Evolutionary conservation across 306 rosid genomes (phyloP).

Genomic region (Prinsepia uniflora): DNA sequence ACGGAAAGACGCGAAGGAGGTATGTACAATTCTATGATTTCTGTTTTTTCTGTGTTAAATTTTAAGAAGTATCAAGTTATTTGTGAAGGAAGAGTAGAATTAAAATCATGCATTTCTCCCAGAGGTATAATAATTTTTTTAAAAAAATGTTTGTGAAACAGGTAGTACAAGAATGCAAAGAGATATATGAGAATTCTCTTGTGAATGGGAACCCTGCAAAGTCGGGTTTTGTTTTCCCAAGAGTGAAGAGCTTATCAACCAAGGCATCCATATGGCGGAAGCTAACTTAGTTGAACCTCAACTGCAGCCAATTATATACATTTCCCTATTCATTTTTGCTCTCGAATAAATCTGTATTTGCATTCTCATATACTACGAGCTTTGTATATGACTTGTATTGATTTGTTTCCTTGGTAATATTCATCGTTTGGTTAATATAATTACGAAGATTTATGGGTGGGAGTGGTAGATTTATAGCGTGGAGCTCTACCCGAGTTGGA

Average conservation of each 20-base stretch:
- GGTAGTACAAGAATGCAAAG: slow-evolving; percentile 98
- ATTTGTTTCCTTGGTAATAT: too few species aligned
- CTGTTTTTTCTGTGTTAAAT: background rate
- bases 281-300: slow-evolving; percentile 45
- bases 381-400: too few species aligned
- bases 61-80: background rate
- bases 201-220: slow-evolving; percentile 73
- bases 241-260: slow-evolving; percentile 70
- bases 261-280: slow-evolving; percentile 82
- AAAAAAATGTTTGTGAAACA: slow-evolving; percentile 28
- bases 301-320: too few species aligned
- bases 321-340: too few species aligned
- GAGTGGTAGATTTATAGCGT: too few species aligned
- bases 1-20: slow-evolving; percentile 98
- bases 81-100: background rate
- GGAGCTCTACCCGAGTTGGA: too few species aligned
- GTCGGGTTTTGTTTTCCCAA: slow-evolving; percentile 73
- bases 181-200: slow-evolving; percentile 83
- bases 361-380: too few species aligned
- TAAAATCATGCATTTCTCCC: background rate
- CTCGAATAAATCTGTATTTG: too few species aligned
- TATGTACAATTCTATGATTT: slow-evolving; percentile 23
- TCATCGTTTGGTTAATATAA: too few species aligned
- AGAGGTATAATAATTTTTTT: background rate
- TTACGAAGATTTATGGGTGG: too few species aligned